Base-by-base conservation (phyloP, 164 flowering plant species). In the Saururus chinensis region DNA sequence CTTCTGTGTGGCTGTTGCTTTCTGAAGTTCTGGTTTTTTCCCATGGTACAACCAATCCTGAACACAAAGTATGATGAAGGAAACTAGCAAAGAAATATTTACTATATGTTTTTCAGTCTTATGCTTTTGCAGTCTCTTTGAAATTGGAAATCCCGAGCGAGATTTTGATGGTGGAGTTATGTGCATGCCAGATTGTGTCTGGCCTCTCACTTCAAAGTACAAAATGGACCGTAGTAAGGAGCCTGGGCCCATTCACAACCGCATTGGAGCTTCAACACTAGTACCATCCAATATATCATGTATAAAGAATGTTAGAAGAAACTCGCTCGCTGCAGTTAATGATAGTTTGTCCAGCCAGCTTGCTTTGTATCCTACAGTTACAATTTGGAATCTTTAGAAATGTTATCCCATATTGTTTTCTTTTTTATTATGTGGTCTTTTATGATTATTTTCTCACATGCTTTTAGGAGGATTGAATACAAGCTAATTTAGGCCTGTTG, bases 351-450 rank as follows among this genome's bases (percentile, higher is more conserved):
- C 53, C 24, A 17, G 41, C 42, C 82, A 70, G 49, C 75, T 63
- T 57, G 83, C 81, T 45, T 62, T 88, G 96, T 89, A 93, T 93
- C 96, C 95, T 21, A 20, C 62, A 25, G 30, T 9, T 45, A 25
- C 5, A 42, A 45, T 4, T 45, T 30, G 37, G 37, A 30, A 30
- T 30, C 37, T 30, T 30, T 30, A 30, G n/a, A n/a, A n/a, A n/a
- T 30, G 4, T 45, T 45, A 12, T 45, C 49, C 17, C 49, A 45
- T 41, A 8, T 9, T 41, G 45, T 9, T 0, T 8, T 17, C 49
- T 45, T 45, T 45, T 45, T 45, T 17, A 7, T 45, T 45, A 45
- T 45, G 14, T 17, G 17, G 37, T 30, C 6, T 2, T 30, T 30
- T 30, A 30, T 30, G 37, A 30, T 6, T 30, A 30, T 2, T 30